These are phyloP conservation scores for Trichoderma sp. DNA, from an alignment of 2,329 filamentous ascomycete species.

Conservation along the genomic window DNA sequence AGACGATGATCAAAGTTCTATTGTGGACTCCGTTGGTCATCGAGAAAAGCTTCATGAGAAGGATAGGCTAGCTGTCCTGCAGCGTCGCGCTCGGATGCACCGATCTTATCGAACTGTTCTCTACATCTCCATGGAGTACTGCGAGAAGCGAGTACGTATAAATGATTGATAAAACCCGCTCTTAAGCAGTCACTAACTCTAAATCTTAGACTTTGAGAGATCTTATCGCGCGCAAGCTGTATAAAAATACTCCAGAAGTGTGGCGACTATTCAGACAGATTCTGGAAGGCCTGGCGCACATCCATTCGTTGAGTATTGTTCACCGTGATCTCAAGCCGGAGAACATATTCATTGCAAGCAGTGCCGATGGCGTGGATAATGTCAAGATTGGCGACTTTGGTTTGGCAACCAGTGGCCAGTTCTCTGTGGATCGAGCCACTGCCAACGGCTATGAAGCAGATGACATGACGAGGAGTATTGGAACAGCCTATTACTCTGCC, in stretches of 20 bases:
- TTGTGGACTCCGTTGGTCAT: constrained; percentile 32
- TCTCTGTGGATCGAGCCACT: constrained; percentile 55
- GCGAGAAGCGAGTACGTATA: constrained; percentile 72
- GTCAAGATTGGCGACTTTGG: constrained; percentile 98
- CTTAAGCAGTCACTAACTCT: not conserved
- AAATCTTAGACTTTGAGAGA: constrained; percentile 69
- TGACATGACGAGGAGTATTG: constrained; percentile 69
- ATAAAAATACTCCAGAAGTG: constrained; percentile 70
- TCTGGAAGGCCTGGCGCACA: constrained; percentile 83
- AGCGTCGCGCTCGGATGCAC: constrained; percentile 40
- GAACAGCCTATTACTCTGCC: constrained; percentile 87
- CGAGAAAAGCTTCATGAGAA: constrained; percentile 32
- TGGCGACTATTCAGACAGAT: constrained; percentile 93
- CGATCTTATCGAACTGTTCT: constrained; percentile 67
- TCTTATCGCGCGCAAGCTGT: constrained; percentile 73
- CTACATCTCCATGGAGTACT: constrained; percentile 99
- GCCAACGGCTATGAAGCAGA: constrained; percentile 44
- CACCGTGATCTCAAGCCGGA: constrained; percentile 96
- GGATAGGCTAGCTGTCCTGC: constrained; percentile 30
- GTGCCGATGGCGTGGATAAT: constrained; percentile 73
- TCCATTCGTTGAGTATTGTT: constrained; percentile 87
- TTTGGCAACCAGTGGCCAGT: constrained; percentile 83
- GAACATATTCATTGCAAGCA: constrained; percentile 81
- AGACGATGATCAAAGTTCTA: constrained; percentile 43
- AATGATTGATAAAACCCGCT: not conserved